A percentile compares a stretch with the other conserved stretches of the same genome.
Conservation (phyloP, 345 rosid genomes). For the Murraya koenigii region DNA sequence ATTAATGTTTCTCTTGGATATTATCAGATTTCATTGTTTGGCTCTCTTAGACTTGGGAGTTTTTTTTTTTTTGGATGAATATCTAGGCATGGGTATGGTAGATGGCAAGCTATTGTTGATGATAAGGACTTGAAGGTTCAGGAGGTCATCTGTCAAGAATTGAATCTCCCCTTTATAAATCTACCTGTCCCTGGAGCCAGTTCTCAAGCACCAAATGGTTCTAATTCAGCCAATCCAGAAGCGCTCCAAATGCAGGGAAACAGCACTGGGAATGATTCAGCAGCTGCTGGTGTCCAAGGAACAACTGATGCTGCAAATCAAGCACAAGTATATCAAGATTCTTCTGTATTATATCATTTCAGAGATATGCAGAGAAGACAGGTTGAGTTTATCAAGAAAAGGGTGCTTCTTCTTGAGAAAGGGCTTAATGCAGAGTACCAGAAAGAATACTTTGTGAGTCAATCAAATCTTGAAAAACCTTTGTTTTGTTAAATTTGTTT, state of each 20-base stretch:
- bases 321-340: slow-evolving; percentile 44
- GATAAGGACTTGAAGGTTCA: slow-evolving; percentile 86
- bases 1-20: background rate
- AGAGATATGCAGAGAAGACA: slow-evolving; percentile 93
- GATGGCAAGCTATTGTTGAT: slow-evolving; percentile 99
- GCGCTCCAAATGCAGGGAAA: slow-evolving; percentile 53
- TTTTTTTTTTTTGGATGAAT: background rate
- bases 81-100: slow-evolving; percentile 95
- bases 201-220: slow-evolving; percentile 66
- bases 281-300: slow-evolving; percentile 49
- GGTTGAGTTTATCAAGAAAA: slow-evolving; percentile 92
- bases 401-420: slow-evolving; percentile 88
- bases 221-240: slow-evolving; percentile 43
- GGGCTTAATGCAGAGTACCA: slow-evolving; percentile 73
- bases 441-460: slow-evolving; percentile 64
- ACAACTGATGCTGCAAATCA: slow-evolving; percentile 43
- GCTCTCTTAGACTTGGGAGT: background rate
- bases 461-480: background rate
- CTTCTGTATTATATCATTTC: slow-evolving; percentile 54
- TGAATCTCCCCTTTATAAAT: slow-evolving; percentile 74
- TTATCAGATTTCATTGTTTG: slow-evolving; percentile 3
- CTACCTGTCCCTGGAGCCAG: slow-evolving; percentile 61
- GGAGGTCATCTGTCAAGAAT: slow-evolving; percentile 84
- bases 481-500: background rate
- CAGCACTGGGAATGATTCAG: slow-evolving; percentile 41